A percentile compares a stretch with the other conserved stretches of the same genome.
phyloP scores from a whole-genome alignment of 495 filamentous ascomycete species.

The Hypoxylon intermedium region DNA sequence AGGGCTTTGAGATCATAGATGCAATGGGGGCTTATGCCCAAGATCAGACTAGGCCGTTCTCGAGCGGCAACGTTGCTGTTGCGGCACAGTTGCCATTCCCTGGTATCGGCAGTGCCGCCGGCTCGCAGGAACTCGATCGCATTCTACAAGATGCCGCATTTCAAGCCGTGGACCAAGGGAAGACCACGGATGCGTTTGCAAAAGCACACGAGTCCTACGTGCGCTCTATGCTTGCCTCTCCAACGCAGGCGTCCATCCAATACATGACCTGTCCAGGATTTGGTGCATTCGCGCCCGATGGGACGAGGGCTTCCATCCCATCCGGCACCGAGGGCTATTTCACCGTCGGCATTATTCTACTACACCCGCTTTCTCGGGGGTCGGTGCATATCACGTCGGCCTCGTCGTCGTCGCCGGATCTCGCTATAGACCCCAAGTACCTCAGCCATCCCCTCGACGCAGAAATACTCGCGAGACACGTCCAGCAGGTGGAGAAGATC shows the following conservation, averaged over 20 bases:
- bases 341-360: conserved; percentile 39
- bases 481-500: conserved; percentile 43
- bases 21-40: conserved; percentile 21
- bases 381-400: conserved; percentile 54
- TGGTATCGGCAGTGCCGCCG: conserved; percentile 10
- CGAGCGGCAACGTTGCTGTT: conserved; percentile 68
- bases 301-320: background rate
- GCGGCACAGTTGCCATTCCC: conserved; percentile 72
- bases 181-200: background rate
- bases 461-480: conserved; percentile 49
- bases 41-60: conserved; percentile 43
- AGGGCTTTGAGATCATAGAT: conserved; percentile 76
- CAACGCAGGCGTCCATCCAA: conserved; percentile 64
- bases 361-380: conserved; percentile 59
- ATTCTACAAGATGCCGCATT: conserved; percentile 44
- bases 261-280: conserved; percentile 6
- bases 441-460: too few species aligned
- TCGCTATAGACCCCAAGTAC: too few species aligned
- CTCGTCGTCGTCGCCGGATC: too few species aligned
- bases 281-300: background rate
- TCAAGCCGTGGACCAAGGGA: conserved; percentile 44
- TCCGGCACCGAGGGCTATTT: conserved; percentile 26
- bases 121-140: conserved; percentile 20
- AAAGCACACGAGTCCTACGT: conserved; percentile 73
- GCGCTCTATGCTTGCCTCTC: conserved; percentile 64